phyloP scores from a whole-genome alignment of 495 filamentous ascomycete genomes.

The Podospora pseudoanserina region DNA sequence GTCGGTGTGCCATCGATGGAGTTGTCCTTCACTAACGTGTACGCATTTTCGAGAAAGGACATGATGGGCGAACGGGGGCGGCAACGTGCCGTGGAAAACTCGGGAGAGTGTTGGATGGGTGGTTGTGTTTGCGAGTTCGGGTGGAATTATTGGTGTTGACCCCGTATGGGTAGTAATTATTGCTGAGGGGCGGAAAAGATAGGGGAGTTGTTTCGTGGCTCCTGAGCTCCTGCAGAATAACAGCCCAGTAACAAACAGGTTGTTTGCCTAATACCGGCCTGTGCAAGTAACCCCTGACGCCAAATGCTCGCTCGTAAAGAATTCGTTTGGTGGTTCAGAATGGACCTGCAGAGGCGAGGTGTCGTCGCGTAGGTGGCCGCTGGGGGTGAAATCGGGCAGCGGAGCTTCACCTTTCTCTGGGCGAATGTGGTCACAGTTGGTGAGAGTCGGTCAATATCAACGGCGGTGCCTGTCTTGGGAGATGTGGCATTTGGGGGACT shows the following conservation, averaged over 20 bases:
- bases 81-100: slow-evolving; percentile 10
- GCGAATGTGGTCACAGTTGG: slow-evolving; percentile 16
- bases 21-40: slow-evolving; percentile 96
- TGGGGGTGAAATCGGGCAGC: slow-evolving; percentile 21
- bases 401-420: slow-evolving; percentile 26
- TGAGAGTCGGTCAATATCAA: slow-evolving; percentile 29
- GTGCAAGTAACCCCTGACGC: background rate
- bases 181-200: slow-evolving; percentile 15
- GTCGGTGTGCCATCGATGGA: slow-evolving; percentile 79
- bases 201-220: background rate
- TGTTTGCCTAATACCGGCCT: slow-evolving; percentile 4
- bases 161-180: slow-evolving; percentile 10
- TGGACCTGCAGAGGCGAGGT: slow-evolving; percentile 12
- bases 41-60: slow-evolving; percentile 91
- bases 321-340: slow-evolving; percentile 15
- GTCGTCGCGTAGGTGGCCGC: slow-evolving; percentile 16
- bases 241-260: background rate
- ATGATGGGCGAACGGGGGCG: slow-evolving; percentile 56
- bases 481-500: slow-evolving; percentile 34
- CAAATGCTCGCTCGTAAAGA: background rate
- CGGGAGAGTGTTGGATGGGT: slow-evolving; percentile 6
- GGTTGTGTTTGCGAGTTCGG: background rate
- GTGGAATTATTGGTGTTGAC: background rate
- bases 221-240: slow-evolving; percentile 11
- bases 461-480: slow-evolving; percentile 27